Evolutionary conservation across 106 monocot genomes (phyloP).

Genomic region (Dendrobium huoshanense): DNA sequence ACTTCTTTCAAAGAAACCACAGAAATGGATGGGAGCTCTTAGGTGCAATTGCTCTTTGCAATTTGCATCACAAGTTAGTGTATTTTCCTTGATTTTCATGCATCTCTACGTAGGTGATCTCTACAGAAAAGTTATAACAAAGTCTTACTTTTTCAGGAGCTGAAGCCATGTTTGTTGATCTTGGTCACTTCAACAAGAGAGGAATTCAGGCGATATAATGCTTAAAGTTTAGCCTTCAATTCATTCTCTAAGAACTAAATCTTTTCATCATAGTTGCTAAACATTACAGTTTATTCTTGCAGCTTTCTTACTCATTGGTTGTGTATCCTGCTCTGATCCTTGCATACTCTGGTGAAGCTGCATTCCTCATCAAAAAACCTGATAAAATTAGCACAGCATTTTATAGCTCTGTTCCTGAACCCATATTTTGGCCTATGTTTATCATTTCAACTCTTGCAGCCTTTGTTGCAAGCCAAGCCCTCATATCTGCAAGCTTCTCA

Average conservation of each 20-base stretch:
- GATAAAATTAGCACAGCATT: constrained; percentile 32
- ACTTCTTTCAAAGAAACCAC: constrained; percentile 34
- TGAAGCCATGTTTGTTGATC: constrained; percentile 77
- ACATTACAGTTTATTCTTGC: not conserved
- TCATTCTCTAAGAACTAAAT: too few relatives aligned
- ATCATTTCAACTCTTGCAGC: constrained; percentile 40
- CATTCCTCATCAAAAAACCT: constrained; percentile 50
- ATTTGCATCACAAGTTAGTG: constrained; percentile 51
- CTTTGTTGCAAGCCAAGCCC: constrained; percentile 55
- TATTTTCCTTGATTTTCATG: not conserved
- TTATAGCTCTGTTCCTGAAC: constrained; percentile 41
- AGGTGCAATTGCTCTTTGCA: constrained; percentile 45
- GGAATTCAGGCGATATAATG: constrained; percentile 41
- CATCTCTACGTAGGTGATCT: not conserved
- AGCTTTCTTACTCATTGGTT: constrained; percentile 33
- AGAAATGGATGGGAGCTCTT: constrained; percentile 43
- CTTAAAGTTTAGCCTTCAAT: not conserved
- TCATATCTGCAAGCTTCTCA: constrained; percentile 69
- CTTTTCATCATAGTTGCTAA: not conserved
- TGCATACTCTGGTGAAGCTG: constrained; percentile 46
- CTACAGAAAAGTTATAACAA: not conserved
- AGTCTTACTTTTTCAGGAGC: constrained; percentile 30
- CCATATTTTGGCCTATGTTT: constrained; percentile 68
- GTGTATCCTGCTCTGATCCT: constrained; percentile 55
- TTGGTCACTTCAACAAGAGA: constrained; percentile 60